These are phyloP conservation scores for Cyberlindnera japonica DNA, from an alignment of 805 yeast genomes.

Conservation along the genomic window DNA sequence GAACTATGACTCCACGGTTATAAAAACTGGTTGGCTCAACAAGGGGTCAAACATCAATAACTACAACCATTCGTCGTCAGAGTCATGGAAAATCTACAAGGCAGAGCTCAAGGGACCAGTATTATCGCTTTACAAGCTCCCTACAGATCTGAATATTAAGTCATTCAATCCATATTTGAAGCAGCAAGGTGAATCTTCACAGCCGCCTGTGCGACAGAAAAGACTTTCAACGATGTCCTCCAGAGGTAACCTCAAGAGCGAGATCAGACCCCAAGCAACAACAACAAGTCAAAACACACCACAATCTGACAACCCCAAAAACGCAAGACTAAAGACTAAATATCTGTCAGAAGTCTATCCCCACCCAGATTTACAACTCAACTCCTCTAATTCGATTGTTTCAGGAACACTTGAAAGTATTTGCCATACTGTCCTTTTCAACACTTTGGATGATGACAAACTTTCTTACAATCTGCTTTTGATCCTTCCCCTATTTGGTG, in stretches of 20 bases:
- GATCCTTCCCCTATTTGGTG: slow-evolving; percentile 53
- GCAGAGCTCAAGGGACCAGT: slow-evolving; percentile 71
- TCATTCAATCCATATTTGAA: slow-evolving; percentile 32
- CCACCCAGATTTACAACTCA: slow-evolving; percentile 59
- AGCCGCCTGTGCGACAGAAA: slow-evolving; percentile 25
- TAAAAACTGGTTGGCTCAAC: slow-evolving; percentile 62
- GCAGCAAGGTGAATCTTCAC: slow-evolving; percentile 4
- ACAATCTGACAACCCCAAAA: slow-evolving; percentile 7
- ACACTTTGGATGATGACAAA: slow-evolving; percentile 38
- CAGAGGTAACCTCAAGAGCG: slow-evolving; percentile 18
- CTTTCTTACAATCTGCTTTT: slow-evolving; percentile 42
- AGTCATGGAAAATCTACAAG: slow-evolving; percentile 43
- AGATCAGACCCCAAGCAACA: slow-evolving; percentile 14
- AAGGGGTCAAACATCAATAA: slow-evolving; percentile 35
- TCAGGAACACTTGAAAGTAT: slow-evolving; percentile 68
- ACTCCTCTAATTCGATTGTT: slow-evolving; percentile 42
- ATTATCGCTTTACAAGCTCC: slow-evolving; percentile 58
- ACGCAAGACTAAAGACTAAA: slow-evolving; percentile 21
- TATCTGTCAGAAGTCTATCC: slow-evolving; percentile 46
- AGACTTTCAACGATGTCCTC: slow-evolving; percentile 25
- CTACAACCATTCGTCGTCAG: slow-evolving; percentile 21
- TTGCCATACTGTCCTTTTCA: slow-evolving; percentile 68
- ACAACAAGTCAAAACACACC: slow-evolving; percentile 4
- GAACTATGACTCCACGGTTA: slow-evolving; percentile 36
- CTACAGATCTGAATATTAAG: slow-evolving; percentile 42